phyloP scores from a whole-genome alignment of 768 basidiomycete genomes.

The Mycena galopus region DNA sequence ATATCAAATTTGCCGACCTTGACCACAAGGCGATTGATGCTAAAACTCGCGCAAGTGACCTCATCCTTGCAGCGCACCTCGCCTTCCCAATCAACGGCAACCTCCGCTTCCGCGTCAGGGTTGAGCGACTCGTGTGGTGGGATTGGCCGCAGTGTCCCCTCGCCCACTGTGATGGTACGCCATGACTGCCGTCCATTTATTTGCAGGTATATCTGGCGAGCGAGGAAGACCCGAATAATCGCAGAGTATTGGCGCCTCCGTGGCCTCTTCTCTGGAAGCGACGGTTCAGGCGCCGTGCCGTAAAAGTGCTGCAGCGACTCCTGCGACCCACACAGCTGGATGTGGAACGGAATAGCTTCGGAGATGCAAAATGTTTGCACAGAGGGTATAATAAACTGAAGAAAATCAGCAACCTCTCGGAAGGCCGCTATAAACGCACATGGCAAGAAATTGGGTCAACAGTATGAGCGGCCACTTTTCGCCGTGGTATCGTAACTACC shows the following conservation, averaged over 20 bases:
- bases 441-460: slow-evolving; percentile 63
- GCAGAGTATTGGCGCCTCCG: slow-evolving; percentile 31
- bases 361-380: slow-evolving; percentile 61
- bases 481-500: slow-evolving; percentile 52
- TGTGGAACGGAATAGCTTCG: slow-evolving; percentile 69
- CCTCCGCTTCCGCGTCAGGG: slow-evolving; percentile 39
- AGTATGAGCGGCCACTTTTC: slow-evolving; percentile 44
- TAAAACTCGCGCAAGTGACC: slow-evolving; percentile 60
- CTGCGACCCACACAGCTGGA: slow-evolving; percentile 63
- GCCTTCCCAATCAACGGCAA: slow-evolving; percentile 68
- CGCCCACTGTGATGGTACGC: slow-evolving; percentile 56
- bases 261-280: slow-evolving; percentile 17
- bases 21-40: slow-evolving; percentile 56
- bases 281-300: slow-evolving; percentile 22
- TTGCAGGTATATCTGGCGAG: slow-evolving; percentile 60
- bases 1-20: slow-evolving; percentile 53
- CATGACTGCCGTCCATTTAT: slow-evolving; percentile 54
- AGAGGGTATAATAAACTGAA: slow-evolving; percentile 63
- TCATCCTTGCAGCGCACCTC: slow-evolving; percentile 57
- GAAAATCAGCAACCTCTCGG: not conserved
- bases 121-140: slow-evolving; percentile 41
- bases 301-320: slow-evolving; percentile 59
- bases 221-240: slow-evolving; percentile 60
- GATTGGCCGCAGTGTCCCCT: slow-evolving; percentile 57
- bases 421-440: slow-evolving; percentile 52